Evolutionary conservation across 257 asterid species (phyloP), one percentile per base, ranked within the genome.

Genomic region (Solanum tarapatanum): DNA sequence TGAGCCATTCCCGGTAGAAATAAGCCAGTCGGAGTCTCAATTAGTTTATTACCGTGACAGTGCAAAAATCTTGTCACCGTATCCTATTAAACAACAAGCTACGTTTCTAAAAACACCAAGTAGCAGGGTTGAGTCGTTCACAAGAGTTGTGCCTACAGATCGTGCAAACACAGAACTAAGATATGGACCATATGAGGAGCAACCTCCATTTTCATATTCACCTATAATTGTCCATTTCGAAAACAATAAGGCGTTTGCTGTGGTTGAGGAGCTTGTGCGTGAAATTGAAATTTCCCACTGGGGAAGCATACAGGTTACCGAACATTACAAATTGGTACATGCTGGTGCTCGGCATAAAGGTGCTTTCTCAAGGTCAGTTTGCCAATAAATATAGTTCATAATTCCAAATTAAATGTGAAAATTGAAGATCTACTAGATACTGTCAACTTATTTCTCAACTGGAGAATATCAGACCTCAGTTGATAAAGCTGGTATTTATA

Each of bases 181-280:
- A 88, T 97, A 97, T 86, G 99, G 99, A 64, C 98, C 99, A 3
- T 97, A 92, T 90, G 95, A 91, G 88, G 94, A 93, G 51, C 90
- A 84, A 6, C 60, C 83, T 89, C 93, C 99, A 51, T 94, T 89
- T 90, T 94, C 99, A 7, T 93, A 90, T 92, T 90, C 94, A 28
- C 98, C 99, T 35, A 66, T 96, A 82, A 87, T 90, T 21, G 69
- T 95, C 75, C 99, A 97, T 94, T 94, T 94, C 79, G 99, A 97
- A 91, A 97, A 97, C 90, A 97, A 96, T 89, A 88, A 92, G 48
- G 95, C 99, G 10, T 97, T 97, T 91, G 97, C 99, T 90, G 98
- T 96, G 89, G 97, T 97, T 89, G 99, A 96, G 94, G 99, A 96
- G 94, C 98, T 97, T 90, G 97, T 95, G 91, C 99, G 99, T 28